Conservation (phyloP, 345 rosid species). For the Excoecaria agallocha region DNA sequence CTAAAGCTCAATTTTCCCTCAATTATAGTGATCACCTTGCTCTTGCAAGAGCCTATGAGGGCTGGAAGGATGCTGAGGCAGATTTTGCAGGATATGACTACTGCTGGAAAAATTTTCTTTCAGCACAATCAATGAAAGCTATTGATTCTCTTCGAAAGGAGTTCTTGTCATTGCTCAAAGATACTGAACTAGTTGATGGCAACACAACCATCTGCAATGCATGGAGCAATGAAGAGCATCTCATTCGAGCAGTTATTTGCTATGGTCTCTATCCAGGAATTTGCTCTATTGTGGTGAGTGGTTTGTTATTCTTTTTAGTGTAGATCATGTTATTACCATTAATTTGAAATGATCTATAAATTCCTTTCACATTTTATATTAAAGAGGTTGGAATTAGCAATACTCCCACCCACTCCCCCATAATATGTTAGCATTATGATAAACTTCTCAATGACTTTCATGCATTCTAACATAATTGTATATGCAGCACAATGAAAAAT, state of each 20-base stretch:
- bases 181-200: constrained; percentile 65
- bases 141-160: constrained; percentile 85
- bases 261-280: constrained; percentile 84
- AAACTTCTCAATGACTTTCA: constrained; percentile 3
- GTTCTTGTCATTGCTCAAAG: constrained; percentile 76
- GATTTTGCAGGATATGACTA: constrained; percentile 69
- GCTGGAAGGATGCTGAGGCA: constrained; percentile 80
- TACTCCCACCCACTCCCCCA: too few relatives aligned
- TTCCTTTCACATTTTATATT: background rate
- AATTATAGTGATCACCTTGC: constrained; percentile 91
- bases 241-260: constrained; percentile 78
- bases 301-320: constrained; percentile 5
- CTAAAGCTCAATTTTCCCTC: constrained; percentile 73
- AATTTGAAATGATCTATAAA: background rate
- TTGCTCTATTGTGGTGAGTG: constrained; percentile 84
- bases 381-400: background rate
- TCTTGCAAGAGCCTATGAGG: constrained; percentile 78
- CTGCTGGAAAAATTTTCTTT: constrained; percentile 92
- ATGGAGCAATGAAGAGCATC: constrained; percentile 55
- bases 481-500: constrained; percentile 68
- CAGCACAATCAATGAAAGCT: constrained; percentile 80
- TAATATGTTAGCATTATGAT: background rate
- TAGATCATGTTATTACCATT: background rate
- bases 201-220: constrained; percentile 44
- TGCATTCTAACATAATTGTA: constrained; percentile 19